Base-by-base conservation (phyloP, 768 basidiomycete species). In the Suillus spraguei region DNA sequence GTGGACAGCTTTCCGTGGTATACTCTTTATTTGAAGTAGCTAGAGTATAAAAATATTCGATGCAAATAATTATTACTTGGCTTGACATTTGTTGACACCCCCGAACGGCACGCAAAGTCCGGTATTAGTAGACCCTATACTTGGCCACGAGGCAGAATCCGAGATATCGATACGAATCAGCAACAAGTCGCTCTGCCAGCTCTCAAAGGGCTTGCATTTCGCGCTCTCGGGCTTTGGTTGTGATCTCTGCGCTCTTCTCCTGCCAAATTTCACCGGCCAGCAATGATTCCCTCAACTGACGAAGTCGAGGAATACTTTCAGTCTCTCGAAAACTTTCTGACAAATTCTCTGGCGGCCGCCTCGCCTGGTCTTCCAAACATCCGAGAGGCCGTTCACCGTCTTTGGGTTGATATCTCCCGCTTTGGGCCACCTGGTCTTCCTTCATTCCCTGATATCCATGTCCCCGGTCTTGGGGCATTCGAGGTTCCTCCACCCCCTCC, bases 321-420 rank as follows among this genome's bases (percentile, higher is more conserved):
- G 66, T 82, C 85, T 35, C 74, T 89, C 59, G 90, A 92, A 69
- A 85, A 85, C 64, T 80, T 85, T 67, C 75, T 93, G 72, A 79
- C 81, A 59, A 76, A 83, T 38, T 84, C 87, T 13, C 69, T 89
- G 28, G 77, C 83, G 49, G 77, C 84, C 17, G 87, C 84, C 5
- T 83, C 85, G 0, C 80, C 85, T 36, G 85, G 86, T 68, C 77
- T 92, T 53, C 86, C 87, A 46, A 85, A 81, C 67, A 77, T 92
- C 54, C 84, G 85, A 62, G 88, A 92, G 64, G 82, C 85, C 36
- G 74, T 88, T 24, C 83, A 90, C 66, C 83, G 87, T 32, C 79
- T 94, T 62, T 93, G 90, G 89, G 75, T 85, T 28, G 92, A 95
- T 70, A 85, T 95, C 65, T 83, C 90, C 54, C 87, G 93, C 62